These are phyloP conservation scores for Pleurotus cornucopiae DNA, from an alignment of 768 basidiomycete genomes.

Conservation along the genomic window DNA sequence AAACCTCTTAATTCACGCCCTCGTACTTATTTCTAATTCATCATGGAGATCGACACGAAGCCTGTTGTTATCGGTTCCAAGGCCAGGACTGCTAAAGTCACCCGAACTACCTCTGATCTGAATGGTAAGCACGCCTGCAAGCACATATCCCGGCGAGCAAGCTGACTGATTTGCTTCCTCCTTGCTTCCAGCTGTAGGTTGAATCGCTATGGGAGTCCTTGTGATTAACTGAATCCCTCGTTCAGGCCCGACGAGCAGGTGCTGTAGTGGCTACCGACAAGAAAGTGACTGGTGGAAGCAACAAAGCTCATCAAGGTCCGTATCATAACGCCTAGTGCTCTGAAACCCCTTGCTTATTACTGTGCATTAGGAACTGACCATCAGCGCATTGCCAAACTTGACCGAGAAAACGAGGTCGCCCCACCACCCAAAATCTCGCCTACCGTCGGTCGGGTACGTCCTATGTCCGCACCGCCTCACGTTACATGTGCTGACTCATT, in stretches of 20 bases:
- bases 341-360: not conserved
- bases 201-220: not conserved
- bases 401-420: constrained; percentile 93
- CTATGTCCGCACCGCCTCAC: constrained; percentile 11
- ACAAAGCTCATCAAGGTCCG: constrained; percentile 74
- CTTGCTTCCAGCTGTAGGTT: constrained; percentile 47
- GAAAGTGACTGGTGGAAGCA: constrained; percentile 61
- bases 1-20: no score
- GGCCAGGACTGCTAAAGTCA: constrained; percentile 57
- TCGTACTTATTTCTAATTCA: not conserved
- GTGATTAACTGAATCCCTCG: constrained; percentile 9
- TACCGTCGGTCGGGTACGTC: constrained; percentile 65
- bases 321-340: not conserved
- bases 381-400: constrained; percentile 89
- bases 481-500: constrained; percentile 11
- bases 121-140: constrained; percentile 37
- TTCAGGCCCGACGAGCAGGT: constrained; percentile 70
- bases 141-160: not conserved
- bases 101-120: constrained; percentile 54
- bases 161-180: constrained; percentile 14
- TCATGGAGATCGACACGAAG: constrained; percentile 44
- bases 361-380: constrained; percentile 74
- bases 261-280: constrained; percentile 82
- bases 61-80: constrained; percentile 64
- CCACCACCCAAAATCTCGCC: constrained; percentile 79